Conservation (phyloP, 345 rosid species). For the Excoecaria agallocha region DNA sequence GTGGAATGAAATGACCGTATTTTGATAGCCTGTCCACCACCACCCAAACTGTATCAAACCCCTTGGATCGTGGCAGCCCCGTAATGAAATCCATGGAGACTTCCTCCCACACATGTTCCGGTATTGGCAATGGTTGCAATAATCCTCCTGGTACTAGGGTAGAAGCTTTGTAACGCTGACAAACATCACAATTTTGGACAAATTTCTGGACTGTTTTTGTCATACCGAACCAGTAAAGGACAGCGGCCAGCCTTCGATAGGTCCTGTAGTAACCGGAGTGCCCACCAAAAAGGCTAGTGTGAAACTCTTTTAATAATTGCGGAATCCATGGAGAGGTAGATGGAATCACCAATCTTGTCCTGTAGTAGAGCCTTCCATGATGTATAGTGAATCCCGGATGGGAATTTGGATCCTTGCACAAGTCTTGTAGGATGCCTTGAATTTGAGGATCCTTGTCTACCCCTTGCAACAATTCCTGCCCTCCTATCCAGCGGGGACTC, state of each 20-base stretch:
- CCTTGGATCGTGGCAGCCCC: not conserved
- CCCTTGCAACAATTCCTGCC: not conserved
- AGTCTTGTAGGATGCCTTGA: no score
- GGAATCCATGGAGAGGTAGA: not conserved
- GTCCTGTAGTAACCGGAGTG: not conserved
- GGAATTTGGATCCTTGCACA: not conserved
- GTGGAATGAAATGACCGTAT: not conserved
- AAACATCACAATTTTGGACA: not conserved
- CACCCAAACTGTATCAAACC: not conserved
- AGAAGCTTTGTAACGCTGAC: not conserved
- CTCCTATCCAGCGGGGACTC: not conserved
- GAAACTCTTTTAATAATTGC: not conserved
- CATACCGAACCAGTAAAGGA: not conserved
- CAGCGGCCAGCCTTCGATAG: not conserved
- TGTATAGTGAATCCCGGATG: not conserved
- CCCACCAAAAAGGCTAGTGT: not conserved
- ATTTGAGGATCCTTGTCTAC: not conserved
- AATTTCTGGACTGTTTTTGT: not conserved
- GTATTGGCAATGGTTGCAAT: not conserved
- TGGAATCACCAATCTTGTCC: not conserved
- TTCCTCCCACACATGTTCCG: not conserved
- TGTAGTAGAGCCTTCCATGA: not conserved
- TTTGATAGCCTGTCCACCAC: not conserved
- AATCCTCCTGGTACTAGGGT: not conserved
- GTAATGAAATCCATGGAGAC: conserved; percentile 6